phyloP scores from a whole-genome alignment of 371 early-diverging fungal genomes.

The Lichtheimia corymbifera region DNA sequence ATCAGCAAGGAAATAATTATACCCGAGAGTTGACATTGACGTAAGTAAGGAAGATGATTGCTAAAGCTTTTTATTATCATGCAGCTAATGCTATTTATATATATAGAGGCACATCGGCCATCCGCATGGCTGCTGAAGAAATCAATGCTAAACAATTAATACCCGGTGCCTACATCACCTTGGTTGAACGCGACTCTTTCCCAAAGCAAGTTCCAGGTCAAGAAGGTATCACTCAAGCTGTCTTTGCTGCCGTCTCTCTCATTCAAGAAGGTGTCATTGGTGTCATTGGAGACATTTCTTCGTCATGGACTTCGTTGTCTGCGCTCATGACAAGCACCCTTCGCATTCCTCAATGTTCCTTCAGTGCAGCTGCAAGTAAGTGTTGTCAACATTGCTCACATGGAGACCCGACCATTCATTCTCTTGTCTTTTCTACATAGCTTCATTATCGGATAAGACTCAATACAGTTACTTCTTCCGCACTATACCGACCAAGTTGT shows the following conservation, averaged over 20 bases:
- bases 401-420: background rate
- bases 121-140: slow-evolving; percentile 58
- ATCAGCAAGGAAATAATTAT: slow-evolving; percentile 38
- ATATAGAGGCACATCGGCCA: slow-evolving; percentile 57
- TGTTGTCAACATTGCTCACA: background rate
- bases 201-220: slow-evolving; percentile 51
- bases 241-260: slow-evolving; percentile 55
- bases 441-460: slow-evolving; percentile 55
- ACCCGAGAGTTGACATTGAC: slow-evolving; percentile 45
- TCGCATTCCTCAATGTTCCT: slow-evolving; percentile 66
- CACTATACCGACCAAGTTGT: slow-evolving; percentile 56
- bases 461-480: slow-evolving; percentile 62
- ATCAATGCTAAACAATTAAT: slow-evolving; percentile 55
- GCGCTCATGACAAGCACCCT: slow-evolving; percentile 60
- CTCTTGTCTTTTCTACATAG: slow-evolving; percentile 21
- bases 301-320: slow-evolving; percentile 58
- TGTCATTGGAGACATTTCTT: slow-evolving; percentile 63
- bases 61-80: background rate
- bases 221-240: slow-evolving; percentile 51
- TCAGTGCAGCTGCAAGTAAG: slow-evolving; percentile 59
- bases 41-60: slow-evolving; percentile 14
- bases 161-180: slow-evolving; percentile 60
- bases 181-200: slow-evolving; percentile 61
- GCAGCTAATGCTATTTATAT: background rate
- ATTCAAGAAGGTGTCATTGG: slow-evolving; percentile 59